Percentiles rank a stretch among this genome's conserved stretches.
Conservation (phyloP, 208 protist species). For the Histomonas meleagridis region DNA sequence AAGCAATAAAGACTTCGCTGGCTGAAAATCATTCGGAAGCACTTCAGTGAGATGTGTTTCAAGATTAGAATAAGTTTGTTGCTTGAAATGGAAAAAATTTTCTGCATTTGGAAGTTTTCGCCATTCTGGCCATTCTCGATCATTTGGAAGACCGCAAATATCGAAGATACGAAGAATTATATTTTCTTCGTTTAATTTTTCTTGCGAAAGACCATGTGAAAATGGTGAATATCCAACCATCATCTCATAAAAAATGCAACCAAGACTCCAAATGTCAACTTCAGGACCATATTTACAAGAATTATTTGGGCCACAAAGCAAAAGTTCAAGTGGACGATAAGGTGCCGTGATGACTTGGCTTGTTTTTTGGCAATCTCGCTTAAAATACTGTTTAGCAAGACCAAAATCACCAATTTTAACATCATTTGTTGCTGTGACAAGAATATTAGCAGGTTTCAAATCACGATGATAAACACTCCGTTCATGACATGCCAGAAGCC, state of each 20-base stretch:
- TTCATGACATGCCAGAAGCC: not conserved
- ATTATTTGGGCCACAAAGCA: not conserved
- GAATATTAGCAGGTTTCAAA: slow-evolving; percentile 1
- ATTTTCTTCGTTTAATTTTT: no score
- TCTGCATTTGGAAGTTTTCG: not conserved
- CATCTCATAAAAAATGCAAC: not conserved
- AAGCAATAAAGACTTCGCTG: not conserved
- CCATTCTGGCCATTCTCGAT: not conserved
- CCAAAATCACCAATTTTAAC: slow-evolving; percentile 16
- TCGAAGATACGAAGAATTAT: no score
- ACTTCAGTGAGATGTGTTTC: not conserved
- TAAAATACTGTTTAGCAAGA: not conserved
- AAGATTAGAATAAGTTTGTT: not conserved
- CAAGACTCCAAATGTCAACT: not conserved
- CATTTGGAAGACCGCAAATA: not conserved
- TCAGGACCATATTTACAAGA: not conserved
- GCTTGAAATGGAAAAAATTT: not conserved
- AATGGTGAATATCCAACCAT: not conserved
- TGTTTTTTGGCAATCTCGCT: not conserved
- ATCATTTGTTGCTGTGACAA: not conserved
- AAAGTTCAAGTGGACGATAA: not conserved
- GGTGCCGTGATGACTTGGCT: not conserved
- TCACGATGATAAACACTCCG: not conserved
- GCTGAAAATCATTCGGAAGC: not conserved
- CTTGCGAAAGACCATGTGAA: not conserved